These are phyloP conservation scores for Nakaseomyces uthaithaninus DNA, from an alignment of 1,139 yeast species.

Conservation along the genomic window DNA sequence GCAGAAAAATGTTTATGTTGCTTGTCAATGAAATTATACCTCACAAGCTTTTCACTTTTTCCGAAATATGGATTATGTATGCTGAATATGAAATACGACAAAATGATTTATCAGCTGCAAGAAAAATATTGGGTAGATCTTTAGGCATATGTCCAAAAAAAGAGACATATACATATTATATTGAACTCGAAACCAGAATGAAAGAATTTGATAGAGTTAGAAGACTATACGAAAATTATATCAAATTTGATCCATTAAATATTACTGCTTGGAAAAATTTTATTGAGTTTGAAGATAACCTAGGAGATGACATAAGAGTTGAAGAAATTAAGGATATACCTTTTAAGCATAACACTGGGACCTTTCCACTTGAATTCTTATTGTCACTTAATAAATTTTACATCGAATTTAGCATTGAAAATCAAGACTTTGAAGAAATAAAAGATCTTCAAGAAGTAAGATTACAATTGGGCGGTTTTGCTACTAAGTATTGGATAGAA, in stretches of 20 bases:
- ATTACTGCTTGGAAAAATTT: conserved; percentile 48
- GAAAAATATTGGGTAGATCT: conserved; percentile 65
- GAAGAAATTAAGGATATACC: conserved; percentile 48
- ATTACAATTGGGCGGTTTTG: conserved; percentile 32
- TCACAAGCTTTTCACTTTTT: conserved; percentile 52
- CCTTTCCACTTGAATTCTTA: conserved; percentile 19
- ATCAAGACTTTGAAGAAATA: conserved; percentile 48
- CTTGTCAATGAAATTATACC: conserved; percentile 45
- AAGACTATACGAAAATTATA: conserved; percentile 56
- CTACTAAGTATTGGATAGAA: conserved; percentile 52
- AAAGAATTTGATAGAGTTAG: conserved; percentile 78
- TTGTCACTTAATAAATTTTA: conserved; percentile 13
- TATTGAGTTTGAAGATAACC: conserved; percentile 56
- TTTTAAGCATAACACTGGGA: conserved; percentile 31
- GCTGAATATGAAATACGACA: conserved; percentile 73
- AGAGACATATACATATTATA: conserved; percentile 55
- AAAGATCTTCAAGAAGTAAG: conserved; percentile 44
- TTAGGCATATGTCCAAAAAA: conserved; percentile 60
- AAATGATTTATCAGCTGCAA: conserved; percentile 41
- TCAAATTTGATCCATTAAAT: conserved; percentile 45
- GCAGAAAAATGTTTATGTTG: conserved; percentile 46
- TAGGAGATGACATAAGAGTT: conserved; percentile 66
- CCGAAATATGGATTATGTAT: conserved; percentile 63
- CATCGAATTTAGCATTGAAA: conserved; percentile 55
- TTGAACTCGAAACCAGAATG: conserved; percentile 41